Evolutionary conservation across 371 early-diverging fungal genomes (phyloP), one percentile per base, ranked within the genome.

Genomic region (Mucor plumbeus): DNA sequence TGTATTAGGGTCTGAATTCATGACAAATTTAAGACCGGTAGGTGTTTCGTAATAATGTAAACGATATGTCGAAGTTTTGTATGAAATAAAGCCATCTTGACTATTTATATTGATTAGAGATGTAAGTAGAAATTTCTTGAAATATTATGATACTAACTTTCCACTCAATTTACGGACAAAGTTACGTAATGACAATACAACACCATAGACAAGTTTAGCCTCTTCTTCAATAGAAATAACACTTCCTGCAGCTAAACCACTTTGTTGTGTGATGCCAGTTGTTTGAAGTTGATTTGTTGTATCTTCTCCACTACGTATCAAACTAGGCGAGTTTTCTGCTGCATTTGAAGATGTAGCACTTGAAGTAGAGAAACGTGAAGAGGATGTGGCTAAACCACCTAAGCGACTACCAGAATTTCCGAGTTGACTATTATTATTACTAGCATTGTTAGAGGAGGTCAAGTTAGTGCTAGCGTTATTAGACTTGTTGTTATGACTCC

Each of bases 131-230:
- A 44, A 3, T 44, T 17, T 48, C 50, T 48, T 48, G 44, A 7
- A 7, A n/a, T 48, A 21, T n/a, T 54, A 0, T 3, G 8, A 14
- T 6, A 64, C 68, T 71, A 71, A 79, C 85, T 67, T 82, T 62
- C 76, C 77, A 60, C 79, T 78, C 59, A 97, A 82, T 73, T 95
- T 95, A 62, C 83, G 87, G 43, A 94, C 92, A 54, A 97, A 87
- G 73, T 97, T 97, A 63, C 93, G 84, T 56, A 95, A 84, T 31
- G 95, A 95, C 58, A 87, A 91, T 5, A 95, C 89, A 35, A 94
- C 94, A 66, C 97, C 97, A 74, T 96, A 97, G 11, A 97, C 95
- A 17, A 97, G 85, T 74, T 97, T 97, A 3, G 95, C 90, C 65
- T 95, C 94, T 74, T 97, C 97, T 64, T 91, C 90, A 61, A 90